phyloP scores from a whole-genome alignment of 1,284 basidiomycete genomes.

The Pascua sp. region DNA sequence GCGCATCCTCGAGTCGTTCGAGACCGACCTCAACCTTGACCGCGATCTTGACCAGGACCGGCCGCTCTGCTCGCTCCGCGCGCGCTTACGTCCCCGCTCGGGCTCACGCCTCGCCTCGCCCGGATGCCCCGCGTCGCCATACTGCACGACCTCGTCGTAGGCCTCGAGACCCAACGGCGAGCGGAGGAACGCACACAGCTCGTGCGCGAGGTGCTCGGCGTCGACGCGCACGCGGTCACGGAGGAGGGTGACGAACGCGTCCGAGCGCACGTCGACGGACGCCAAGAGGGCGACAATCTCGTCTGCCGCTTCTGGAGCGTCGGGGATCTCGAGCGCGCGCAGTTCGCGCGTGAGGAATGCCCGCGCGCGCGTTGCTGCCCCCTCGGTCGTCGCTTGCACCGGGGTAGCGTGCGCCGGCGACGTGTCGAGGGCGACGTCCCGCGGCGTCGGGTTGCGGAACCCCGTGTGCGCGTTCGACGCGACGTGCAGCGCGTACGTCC shows the following conservation, averaged over 20 bases:
- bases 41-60: constrained; percentile 2
- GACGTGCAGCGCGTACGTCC: constrained; percentile 81
- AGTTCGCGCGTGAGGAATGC: constrained; percentile 78
- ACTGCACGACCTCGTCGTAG: constrained; percentile 75
- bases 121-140: not conserved
- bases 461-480: constrained; percentile 77
- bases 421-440: constrained; percentile 65
- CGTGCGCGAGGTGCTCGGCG: constrained; percentile 86
- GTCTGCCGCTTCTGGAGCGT: constrained; percentile 64
- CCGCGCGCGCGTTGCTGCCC: constrained; percentile 56
- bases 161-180: constrained; percentile 76
- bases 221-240: constrained; percentile 61
- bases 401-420: too few species aligned
- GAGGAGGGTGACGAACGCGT: constrained; percentile 73
- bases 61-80: too few species aligned
- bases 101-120: not conserved
- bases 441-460: constrained; percentile 72
- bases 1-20: not conserved
- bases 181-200: constrained; percentile 77
- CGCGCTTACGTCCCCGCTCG: too few species aligned
- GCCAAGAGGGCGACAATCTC: constrained; percentile 81
- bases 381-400: constrained; percentile 1
- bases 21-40: not conserved
- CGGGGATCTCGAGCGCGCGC: constrained; percentile 70
- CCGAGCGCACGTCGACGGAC: constrained; percentile 79